Percentiles rank a stretch among this genome's conserved stretches.
phyloP scores from a whole-genome alignment of 768 basidiomycete genomes.

The Erythrobasidium yunnanense region DNA sequence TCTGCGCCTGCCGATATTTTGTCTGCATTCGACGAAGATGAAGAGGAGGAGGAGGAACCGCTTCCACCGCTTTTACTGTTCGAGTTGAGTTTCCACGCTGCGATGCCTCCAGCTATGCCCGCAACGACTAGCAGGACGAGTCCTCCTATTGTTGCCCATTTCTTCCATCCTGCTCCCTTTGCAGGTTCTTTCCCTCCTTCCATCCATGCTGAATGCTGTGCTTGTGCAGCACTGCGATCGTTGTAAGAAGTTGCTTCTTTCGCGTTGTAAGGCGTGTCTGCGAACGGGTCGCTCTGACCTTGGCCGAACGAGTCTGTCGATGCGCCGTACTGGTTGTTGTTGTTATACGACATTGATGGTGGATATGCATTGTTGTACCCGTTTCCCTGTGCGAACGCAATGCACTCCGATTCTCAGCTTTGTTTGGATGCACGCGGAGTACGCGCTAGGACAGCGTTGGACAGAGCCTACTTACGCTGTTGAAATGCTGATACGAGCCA shows the following conservation, averaged over 20 bases:
- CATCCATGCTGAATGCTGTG: constrained; percentile 20
- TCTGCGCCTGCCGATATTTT: neutral
- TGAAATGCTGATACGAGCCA: no score
- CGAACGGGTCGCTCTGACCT: neutral
- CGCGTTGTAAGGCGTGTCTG: neutral
- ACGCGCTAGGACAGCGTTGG: no score
- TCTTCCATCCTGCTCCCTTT: neutral
- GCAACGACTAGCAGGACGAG: constrained; percentile 4
- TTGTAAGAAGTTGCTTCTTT: neutral
- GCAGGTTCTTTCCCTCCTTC: constrained; percentile 18
- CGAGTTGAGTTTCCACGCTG: constrained; percentile 8
- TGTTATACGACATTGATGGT: neutral
- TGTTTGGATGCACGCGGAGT: no score
- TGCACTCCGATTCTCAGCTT: no score
- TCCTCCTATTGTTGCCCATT: constrained; percentile 1
- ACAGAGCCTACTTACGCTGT: no score
- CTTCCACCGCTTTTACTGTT: neutral
- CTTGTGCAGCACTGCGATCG: neutral
- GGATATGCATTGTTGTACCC: neutral
- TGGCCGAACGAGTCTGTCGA: neutral
- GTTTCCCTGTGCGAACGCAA: no score
- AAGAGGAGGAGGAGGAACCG: neutral
- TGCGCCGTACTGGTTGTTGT: neutral
- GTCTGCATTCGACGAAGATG: neutral
- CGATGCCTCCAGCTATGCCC: constrained; percentile 22